Conservation (phyloP, 2,329 filamentous ascomycete species). For the Sclerotinia subarctica region DNA sequence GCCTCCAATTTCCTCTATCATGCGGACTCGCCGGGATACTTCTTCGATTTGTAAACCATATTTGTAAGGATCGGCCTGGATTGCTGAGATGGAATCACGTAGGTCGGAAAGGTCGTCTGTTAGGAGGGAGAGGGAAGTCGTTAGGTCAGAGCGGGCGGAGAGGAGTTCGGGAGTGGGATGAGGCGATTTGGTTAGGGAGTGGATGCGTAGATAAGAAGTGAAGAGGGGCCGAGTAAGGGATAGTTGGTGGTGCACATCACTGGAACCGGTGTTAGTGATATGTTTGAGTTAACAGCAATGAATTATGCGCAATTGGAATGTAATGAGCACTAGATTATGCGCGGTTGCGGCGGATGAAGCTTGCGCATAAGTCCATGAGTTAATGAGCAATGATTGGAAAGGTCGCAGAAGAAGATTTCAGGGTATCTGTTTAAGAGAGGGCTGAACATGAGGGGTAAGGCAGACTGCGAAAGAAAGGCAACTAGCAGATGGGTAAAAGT, state of each 20-base stretch:
- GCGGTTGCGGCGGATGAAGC: not conserved
- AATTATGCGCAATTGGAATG: not conserved
- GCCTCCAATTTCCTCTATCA: conserved; percentile 84
- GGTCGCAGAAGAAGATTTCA: not conserved
- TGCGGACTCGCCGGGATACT: conserved; percentile 71
- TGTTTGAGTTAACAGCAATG: conserved; percentile 10
- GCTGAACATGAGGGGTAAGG: conserved; percentile 9
- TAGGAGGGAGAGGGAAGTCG: conserved; percentile 61
- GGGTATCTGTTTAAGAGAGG: not conserved
- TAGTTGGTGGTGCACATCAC: conserved; percentile 84
- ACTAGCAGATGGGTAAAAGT: not conserved
- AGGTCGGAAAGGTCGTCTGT: conserved; percentile 86
- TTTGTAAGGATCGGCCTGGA: conserved; percentile 81
- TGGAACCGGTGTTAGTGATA: conserved; percentile 40
- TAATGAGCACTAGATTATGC: not conserved
- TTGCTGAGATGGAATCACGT: conserved; percentile 77
- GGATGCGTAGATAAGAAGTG: conserved; percentile 92
- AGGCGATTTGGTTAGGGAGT: conserved; percentile 65
- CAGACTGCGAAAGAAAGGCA: not conserved
- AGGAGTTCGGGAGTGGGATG: conserved; percentile 73
- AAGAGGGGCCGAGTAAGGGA: conserved; percentile 80
- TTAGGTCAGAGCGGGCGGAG: conserved; percentile 69
- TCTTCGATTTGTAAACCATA: conserved; percentile 85
- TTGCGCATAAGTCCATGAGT: not conserved
- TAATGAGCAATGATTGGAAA: conserved; percentile 5